Evolutionary conservation across 192 early-diverging fungal species (phyloP).

Genomic region (Irineochytrium annulatum): DNA sequence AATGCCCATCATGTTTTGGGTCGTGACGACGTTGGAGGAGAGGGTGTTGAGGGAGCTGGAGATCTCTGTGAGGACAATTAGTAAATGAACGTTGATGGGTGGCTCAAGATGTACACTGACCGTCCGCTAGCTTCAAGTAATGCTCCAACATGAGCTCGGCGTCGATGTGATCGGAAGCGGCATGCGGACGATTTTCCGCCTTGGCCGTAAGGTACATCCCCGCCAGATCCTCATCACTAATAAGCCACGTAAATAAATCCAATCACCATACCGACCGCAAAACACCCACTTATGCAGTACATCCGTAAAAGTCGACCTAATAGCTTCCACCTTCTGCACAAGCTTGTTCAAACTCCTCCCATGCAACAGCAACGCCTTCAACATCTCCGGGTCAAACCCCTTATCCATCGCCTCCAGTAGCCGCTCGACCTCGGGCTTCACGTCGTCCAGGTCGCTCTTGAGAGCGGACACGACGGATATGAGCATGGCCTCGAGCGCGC

Average conservation of each 20-base stretch:
- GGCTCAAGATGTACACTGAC: conserved; percentile 8
- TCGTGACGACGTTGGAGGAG: conserved; percentile 69
- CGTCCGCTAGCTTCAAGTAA: conserved; percentile 82
- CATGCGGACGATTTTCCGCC: conserved; percentile 49
- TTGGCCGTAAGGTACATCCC: conserved; percentile 87
- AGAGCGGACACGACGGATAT: conserved; percentile 62
- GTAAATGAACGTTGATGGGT: not conserved
- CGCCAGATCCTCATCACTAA: conserved; percentile 82
- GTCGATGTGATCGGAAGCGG: conserved; percentile 73
- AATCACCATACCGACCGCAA: conserved; percentile 22
- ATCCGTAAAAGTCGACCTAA: conserved; percentile 75
- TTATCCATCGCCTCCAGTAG: conserved; percentile 70
- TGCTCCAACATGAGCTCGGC: conserved; percentile 88
- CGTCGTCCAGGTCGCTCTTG: conserved; percentile 51
- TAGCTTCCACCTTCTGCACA: conserved; percentile 67
- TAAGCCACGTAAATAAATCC: not conserved
- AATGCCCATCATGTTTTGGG: conserved; percentile 81
- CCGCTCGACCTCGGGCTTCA: conserved; percentile 61
- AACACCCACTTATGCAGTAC: conserved; percentile 55
- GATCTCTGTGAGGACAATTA: conserved; percentile 28
- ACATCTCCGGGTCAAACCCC: conserved; percentile 64
- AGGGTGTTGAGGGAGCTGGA: conserved; percentile 42
- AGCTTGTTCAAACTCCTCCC: conserved; percentile 78
- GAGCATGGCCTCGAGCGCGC: conserved; percentile 79
- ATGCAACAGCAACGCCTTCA: conserved; percentile 73